phyloP scores from a whole-genome alignment of 2,329 filamentous ascomycete species.

The Claviceps pazoutovae region DNA sequence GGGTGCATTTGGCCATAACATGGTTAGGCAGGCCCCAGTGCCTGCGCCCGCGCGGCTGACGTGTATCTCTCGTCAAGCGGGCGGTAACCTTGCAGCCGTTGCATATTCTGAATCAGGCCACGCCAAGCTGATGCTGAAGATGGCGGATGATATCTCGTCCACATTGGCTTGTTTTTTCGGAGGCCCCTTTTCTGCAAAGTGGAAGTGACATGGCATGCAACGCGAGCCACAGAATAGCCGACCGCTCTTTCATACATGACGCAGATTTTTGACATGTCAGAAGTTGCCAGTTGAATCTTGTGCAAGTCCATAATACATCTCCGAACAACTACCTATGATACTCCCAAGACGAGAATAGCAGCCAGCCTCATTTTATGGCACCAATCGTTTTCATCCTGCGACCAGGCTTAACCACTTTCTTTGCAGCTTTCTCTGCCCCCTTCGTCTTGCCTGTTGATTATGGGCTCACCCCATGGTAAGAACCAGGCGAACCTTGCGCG shows the following conservation, averaged over 20 bases:
- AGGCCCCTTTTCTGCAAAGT: neutral
- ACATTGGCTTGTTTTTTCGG: neutral
- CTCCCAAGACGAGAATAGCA: too few relatives aligned
- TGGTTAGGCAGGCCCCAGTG: too few relatives aligned
- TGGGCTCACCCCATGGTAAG: neutral
- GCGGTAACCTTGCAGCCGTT: neutral
- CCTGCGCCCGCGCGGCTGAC: neutral
- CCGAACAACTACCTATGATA: too few relatives aligned
- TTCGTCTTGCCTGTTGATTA: too few relatives aligned
- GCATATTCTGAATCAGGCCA: neutral
- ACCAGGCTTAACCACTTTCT: too few relatives aligned
- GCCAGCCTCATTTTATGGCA: too few relatives aligned
- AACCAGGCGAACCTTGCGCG: neutral
- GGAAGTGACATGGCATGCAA: neutral
- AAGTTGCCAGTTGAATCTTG: neutral
- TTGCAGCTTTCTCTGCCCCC: too few relatives aligned
- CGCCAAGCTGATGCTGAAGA: neutral
- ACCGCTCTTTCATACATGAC: neutral
- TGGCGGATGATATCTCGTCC: neutral
- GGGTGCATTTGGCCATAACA: neutral
- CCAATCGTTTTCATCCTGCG: too few relatives aligned
- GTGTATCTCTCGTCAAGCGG: neutral
- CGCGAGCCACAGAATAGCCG: neutral
- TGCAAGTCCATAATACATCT: neutral
- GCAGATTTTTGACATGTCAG: neutral